These are phyloP conservation scores for Nematocida sp. DNA, from an alignment of 371 early-diverging fungal species.

Conservation along the genomic window DNA sequence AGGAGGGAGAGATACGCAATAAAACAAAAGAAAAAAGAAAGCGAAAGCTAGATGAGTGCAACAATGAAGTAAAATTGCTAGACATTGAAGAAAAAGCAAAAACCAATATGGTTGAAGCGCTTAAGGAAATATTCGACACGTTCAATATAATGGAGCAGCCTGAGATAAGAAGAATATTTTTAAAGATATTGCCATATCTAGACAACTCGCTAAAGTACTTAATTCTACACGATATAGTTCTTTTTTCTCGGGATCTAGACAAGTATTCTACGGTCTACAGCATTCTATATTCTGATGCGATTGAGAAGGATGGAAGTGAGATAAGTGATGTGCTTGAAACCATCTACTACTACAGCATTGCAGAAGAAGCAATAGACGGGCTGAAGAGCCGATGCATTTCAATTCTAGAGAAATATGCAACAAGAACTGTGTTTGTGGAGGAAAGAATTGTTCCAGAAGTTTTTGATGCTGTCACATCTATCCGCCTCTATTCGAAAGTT, in stretches of 20 bases:
- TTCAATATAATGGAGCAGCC: constrained; percentile 6
- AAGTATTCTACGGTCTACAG: constrained; percentile 28
- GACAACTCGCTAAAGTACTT: constrained; percentile 36
- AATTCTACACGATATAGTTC: constrained; percentile 44
- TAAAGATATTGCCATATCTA: constrained; percentile 1
- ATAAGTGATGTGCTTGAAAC: constrained; percentile 17
- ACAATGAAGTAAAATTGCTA: background rate
- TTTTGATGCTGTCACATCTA: constrained; percentile 55
- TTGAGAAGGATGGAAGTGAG: constrained; percentile 54
- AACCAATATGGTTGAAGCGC: background rate
- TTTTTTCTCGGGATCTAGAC: constrained; percentile 33
- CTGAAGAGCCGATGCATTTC: constrained; percentile 3
- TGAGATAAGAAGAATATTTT: constrained; percentile 6
- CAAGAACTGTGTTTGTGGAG: background rate
- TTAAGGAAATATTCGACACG: constrained; percentile 42
- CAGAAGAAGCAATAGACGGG: constrained; percentile 4
- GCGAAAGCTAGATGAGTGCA: constrained; percentile 17
- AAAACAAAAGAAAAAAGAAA: constrained; percentile 37
- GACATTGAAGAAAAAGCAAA: constrained; percentile 25
- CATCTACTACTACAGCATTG: constrained; percentile 27
- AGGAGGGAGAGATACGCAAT: constrained; percentile 51
- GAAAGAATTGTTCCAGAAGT: background rate
- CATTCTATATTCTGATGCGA: constrained; percentile 30
- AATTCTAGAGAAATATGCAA: constrained; percentile 13
- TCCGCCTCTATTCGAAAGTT: constrained; percentile 62